A percentile compares a stretch with the other conserved stretches of the same genome.
Conservation (phyloP, 257 asterid genomes). For the Lavandula angustifolia region DNA sequence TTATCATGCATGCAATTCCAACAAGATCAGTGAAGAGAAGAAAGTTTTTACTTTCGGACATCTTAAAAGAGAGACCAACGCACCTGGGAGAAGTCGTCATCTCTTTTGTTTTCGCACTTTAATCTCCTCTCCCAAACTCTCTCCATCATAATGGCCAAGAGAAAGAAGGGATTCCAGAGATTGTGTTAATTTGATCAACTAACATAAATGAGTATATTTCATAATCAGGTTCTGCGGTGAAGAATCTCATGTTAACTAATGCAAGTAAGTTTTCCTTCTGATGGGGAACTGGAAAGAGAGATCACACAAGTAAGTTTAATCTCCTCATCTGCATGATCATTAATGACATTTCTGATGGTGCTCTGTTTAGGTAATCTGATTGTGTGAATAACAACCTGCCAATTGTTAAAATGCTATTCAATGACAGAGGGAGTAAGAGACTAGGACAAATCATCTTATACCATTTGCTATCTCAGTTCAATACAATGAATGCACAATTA, state of each 20-base stretch:
- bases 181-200: no score
- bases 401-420: conserved; percentile 27
- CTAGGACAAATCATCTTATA: no score
- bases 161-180: conserved; percentile 73
- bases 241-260: no score
- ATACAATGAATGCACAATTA: conserved; percentile 19
- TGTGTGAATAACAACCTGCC: conserved; percentile 69
- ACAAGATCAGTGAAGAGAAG: no score
- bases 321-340: no score
- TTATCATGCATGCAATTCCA: no score
- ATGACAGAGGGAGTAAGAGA: conserved; percentile 19
- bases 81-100: conserved; percentile 73
- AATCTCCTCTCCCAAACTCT: conserved; percentile 63
- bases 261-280: no score
- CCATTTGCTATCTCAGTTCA: no score
- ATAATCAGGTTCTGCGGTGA: no score
- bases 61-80: conserved; percentile 17
- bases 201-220: no score
- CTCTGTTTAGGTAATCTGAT: conserved; percentile 83
- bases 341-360: conserved; percentile 75
- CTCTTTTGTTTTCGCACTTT: conserved; percentile 64
- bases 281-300: no score
- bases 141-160: conserved; percentile 63
- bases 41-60: background rate
- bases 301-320: no score